Evolutionary conservation across 129 eudicot genomes (phyloP).

Genomic region (Tagetes erecta): DNA sequence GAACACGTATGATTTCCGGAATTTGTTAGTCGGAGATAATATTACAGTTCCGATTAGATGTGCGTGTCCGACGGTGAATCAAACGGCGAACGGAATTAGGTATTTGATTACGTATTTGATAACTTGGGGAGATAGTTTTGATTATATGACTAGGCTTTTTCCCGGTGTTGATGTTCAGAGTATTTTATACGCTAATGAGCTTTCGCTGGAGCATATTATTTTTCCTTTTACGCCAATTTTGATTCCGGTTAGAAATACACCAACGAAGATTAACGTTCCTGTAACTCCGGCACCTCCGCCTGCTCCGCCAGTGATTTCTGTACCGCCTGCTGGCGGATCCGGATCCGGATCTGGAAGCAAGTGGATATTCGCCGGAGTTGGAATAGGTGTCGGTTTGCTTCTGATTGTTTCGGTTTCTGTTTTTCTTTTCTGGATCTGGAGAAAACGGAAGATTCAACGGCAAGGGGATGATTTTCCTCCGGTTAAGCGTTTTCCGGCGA

Average conservation of each 20-base stretch:
- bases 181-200: slow-evolving; percentile 56
- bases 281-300: slow-evolving; percentile 43
- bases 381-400: slow-evolving; percentile 54
- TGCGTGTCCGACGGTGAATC: slow-evolving; percentile 69
- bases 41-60: slow-evolving; percentile 60
- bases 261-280: slow-evolving; percentile 28
- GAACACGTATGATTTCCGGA: slow-evolving; percentile 26
- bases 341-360: slow-evolving; percentile 42
- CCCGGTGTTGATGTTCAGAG: slow-evolving; percentile 29
- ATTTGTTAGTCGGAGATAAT: slow-evolving; percentile 17
- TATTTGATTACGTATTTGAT: slow-evolving; percentile 58
- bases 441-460: slow-evolving; percentile 19
- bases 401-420: slow-evolving; percentile 27
- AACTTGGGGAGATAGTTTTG: slow-evolving; percentile 26
- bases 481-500: slow-evolving; percentile 3
- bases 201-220: neutral
- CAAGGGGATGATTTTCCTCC: slow-evolving; percentile 19
- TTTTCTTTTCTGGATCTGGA: slow-evolving; percentile 43
- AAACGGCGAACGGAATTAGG: slow-evolving; percentile 45
- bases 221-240: slow-evolving; percentile 64
- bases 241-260: slow-evolving; percentile 53
- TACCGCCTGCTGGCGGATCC: neutral
- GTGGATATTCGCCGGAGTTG: slow-evolving; percentile 58
- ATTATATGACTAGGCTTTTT: slow-evolving; percentile 35
- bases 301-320: slow-evolving; percentile 33